A percentile compares a stretch with the other conserved stretches of the same genome.
Conservation (phyloP, 2,329 filamentous ascomycete species). For the Rhynchosporium secalis region DNA sequence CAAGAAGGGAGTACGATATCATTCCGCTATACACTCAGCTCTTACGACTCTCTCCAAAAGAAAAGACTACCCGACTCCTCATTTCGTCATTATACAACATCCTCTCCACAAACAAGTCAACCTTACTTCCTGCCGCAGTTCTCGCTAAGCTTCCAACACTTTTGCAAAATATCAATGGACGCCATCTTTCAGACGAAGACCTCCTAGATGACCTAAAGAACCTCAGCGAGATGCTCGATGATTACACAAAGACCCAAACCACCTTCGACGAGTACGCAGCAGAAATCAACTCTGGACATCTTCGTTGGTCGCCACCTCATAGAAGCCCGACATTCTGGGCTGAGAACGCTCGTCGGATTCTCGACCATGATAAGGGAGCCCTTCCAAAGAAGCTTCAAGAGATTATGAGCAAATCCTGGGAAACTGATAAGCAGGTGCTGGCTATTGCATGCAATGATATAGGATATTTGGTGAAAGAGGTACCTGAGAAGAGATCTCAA, state of each 20-base stretch:
- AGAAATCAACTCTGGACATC: slow-evolving; percentile 66
- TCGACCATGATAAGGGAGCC: slow-evolving; percentile 66
- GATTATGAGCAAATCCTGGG: slow-evolving; percentile 67
- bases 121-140: slow-evolving; percentile 79
- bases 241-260: slow-evolving; percentile 66
- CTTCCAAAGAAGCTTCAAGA: slow-evolving; percentile 66
- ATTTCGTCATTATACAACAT: slow-evolving; percentile 89
- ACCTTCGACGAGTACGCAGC: slow-evolving; percentile 54
- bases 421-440: slow-evolving; percentile 70
- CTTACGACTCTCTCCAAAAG: slow-evolving; percentile 88
- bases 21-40: slow-evolving; percentile 90
- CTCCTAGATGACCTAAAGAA: slow-evolving; percentile 61
- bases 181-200: slow-evolving; percentile 65
- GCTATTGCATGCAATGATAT: slow-evolving; percentile 75
- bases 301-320: slow-evolving; percentile 76
- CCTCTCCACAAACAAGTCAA: slow-evolving; percentile 66
- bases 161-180: slow-evolving; percentile 61
- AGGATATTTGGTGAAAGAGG: slow-evolving; percentile 68
- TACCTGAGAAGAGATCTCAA: slow-evolving; percentile 64
- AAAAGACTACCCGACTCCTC: slow-evolving; percentile 92
- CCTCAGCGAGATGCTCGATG: slow-evolving; percentile 63
- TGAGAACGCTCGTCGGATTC: slow-evolving; percentile 68
- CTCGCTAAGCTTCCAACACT: slow-evolving; percentile 76
- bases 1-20: slow-evolving; percentile 83
- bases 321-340: slow-evolving; percentile 70